Base-by-base conservation (phyloP, 2,329 filamentous ascomycete species). In the Phialophora tarda region DNA sequence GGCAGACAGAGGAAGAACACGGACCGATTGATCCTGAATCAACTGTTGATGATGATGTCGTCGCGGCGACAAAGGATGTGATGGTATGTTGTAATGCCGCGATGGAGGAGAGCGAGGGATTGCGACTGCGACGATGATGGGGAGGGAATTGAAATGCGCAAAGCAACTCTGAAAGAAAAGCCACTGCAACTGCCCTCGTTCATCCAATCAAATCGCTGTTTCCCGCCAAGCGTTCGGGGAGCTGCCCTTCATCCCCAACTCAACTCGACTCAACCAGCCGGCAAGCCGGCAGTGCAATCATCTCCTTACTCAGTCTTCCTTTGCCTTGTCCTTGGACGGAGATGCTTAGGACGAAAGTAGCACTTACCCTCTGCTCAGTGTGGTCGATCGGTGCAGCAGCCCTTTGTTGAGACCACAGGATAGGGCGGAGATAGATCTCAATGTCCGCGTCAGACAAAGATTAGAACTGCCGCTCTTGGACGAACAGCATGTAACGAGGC, bases 91-190 rank as follows among this genome's bases (percentile, higher is more conserved):
- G 57, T 32, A 28, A 21, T 62, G 65, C 61, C 51, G 59, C 59
- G 64, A 67, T 65, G 51, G 53, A 59, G 59, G 51, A 30, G 59
- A 44, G 47, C 38, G 62, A 63, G 34, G 51, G 51, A 56, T 28
- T 58, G 68, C 56, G 65, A 66, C 65, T 59, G 68, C 62, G 61
- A 62, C 62, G 57, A 66, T 66, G 68, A 63, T 63, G 63, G 60
- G 53, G 59, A 63, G 58, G 60, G 60, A 62, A 62, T 62, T 62
- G 60, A 62, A 34, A 62, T 51, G 26, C 50, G 51, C 51, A 61
- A 60, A 61, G 59, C 47, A 61, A 61, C 24, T 32, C 28, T 53
- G 32, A 34, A 44, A 51, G 59, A 61, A 61, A 61, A 61, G 59
- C 59, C 59, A 61, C 59, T 51, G 59, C 59, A 53, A 61, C 59